A percentile compares a stretch with the other conserved stretches of the same genome.
Conservation (phyloP, 345 rosid species). For the Eucalyptus grandis region DNA sequence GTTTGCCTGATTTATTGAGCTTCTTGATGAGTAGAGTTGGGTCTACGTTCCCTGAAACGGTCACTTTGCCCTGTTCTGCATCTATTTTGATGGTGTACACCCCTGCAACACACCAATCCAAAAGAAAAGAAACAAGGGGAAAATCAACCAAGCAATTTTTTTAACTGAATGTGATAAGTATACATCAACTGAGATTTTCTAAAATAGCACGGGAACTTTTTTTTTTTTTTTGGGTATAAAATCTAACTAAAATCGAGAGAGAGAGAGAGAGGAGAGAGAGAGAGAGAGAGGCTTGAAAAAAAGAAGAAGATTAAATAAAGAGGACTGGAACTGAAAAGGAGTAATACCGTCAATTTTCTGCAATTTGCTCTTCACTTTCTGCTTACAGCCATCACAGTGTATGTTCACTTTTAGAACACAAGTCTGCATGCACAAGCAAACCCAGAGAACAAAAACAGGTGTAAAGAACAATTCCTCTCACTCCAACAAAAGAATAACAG, state of each 20-base stretch:
- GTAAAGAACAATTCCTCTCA: neutral
- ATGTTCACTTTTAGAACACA: constrained; percentile 91
- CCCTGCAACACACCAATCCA: constrained; percentile 16
- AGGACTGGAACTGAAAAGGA: neutral
- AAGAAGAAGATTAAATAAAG: neutral
- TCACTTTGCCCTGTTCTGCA: constrained; percentile 80
- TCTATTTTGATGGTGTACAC: constrained; percentile 68
- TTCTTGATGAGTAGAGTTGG: constrained; percentile 66
- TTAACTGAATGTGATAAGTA: neutral
- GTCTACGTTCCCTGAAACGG: constrained; percentile 67
- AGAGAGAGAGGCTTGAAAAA: neutral
- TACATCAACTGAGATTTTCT: neutral
- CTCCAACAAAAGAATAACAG: neutral
- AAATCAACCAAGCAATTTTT: neutral
- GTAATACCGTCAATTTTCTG: constrained; percentile 81
- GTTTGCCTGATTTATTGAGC: constrained; percentile 85
- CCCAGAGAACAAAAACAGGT: neutral
- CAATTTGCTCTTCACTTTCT: constrained; percentile 89
- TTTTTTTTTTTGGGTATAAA: neutral
- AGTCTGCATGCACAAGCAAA: constrained; percentile 64
- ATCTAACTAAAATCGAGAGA: neutral
- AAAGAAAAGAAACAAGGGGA: neutral
- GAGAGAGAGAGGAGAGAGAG: no score
- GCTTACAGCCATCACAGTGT: constrained; percentile 92
- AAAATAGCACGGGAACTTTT: neutral